Evolutionary conservation across 805 yeast genomes (phyloP), one percentile per base, ranked within the genome.

Genomic region (Candida saitoana): DNA sequence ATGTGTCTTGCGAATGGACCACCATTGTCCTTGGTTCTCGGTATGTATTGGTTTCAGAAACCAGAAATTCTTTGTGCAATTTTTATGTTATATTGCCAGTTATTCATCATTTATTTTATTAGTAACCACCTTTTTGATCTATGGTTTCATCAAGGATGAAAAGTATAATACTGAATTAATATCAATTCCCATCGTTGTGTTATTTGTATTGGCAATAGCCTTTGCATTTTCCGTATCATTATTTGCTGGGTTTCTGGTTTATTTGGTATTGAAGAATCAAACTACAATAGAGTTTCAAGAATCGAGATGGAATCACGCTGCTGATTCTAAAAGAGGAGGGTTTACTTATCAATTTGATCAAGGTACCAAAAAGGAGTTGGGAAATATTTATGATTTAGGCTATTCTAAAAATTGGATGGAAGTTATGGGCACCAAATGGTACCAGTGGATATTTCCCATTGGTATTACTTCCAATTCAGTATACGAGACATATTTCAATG

Each of bases 1-100:
- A 41, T 77, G 83, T 55, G 57, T 75, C 2, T 54, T 77, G 32
- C 52, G 66, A 34, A 77, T 77, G 82, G 82, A 77, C 57, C 83
- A 77, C 49, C 80, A 77, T 55, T 77, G 83, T 49, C 97, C 97
- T 0, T 91, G 98, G 98, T 88, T 89, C 60, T 82, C 95, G 2
- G 71, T 79, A 4, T 90, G 97, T 60, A 77, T 91, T 44, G 98
- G 98, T 0, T 84, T 78, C 62, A 65, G 66, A 20, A 91, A 91
- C 62, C 89, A 86, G 49, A 85, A 88, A 62, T 77, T 69, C 57
- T 91, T 90, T 55, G 59, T 87, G 19, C 96, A 88, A 57, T 84
- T 85, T 55, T 60, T 89, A 40, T 35, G 72, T 5, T 81, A 82
- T 53, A 66, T 78, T 2, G 63, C 79, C 2, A 19, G 74, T 0